These are phyloP conservation scores for Urtica urens DNA, from an alignment of 306 rosid genomes.

Conservation along the genomic window DNA sequence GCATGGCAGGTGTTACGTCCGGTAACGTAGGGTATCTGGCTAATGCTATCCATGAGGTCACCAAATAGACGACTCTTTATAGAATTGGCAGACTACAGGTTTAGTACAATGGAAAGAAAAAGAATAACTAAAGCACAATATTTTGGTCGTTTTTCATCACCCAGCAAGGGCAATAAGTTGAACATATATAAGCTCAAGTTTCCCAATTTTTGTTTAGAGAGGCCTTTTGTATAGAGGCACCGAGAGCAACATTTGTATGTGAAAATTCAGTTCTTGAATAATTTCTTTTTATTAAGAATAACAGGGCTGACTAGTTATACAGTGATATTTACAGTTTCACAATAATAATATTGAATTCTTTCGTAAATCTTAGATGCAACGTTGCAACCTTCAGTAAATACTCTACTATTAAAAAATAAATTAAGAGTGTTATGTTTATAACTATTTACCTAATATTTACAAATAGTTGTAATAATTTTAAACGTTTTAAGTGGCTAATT, in stretches of 20 bases:
- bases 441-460: too few species aligned
- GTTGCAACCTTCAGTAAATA: too few species aligned
- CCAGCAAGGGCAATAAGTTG: slow-evolving; percentile 8
- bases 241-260: neutral
- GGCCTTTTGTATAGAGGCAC: slow-evolving; percentile 5
- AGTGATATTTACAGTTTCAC: too few species aligned
- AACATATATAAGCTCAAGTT: too few species aligned
- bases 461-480: too few species aligned
- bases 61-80: slow-evolving; percentile 27
- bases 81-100: neutral
- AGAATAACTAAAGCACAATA: neutral
- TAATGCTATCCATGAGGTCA: slow-evolving; percentile 79
- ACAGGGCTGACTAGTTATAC: too few species aligned
- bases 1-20: slow-evolving; percentile 90
- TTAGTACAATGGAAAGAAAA: neutral
- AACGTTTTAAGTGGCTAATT: too few species aligned
- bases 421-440: too few species aligned
- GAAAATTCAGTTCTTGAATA: neutral
- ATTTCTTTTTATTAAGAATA: neutral
- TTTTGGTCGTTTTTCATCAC: too few species aligned
- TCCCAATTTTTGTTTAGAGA: neutral
- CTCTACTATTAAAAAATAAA: too few species aligned
- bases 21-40: slow-evolving; percentile 75
- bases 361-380: too few species aligned
- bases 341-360: too few species aligned